Evolutionary conservation across 1,139 yeast species (phyloP).

Genomic region (Suhomyces taliae): DNA sequence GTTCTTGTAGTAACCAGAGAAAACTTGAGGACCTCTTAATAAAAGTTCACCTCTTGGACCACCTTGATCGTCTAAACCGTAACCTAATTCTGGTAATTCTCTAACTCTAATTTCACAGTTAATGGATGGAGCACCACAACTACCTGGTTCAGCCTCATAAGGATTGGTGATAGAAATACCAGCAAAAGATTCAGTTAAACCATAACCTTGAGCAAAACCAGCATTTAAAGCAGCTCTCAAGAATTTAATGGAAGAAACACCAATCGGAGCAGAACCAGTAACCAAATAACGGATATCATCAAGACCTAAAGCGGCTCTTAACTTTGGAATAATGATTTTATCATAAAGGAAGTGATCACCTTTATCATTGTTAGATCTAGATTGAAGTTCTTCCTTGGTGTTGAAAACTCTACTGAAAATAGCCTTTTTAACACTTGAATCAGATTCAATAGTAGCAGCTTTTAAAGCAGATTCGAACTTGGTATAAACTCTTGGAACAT

Average conservation of each 20-base stretch:
- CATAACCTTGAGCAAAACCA: slow-evolving; percentile 72
- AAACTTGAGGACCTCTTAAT: slow-evolving; percentile 28
- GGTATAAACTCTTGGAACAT: slow-evolving; percentile 68
- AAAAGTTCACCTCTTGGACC: slow-evolving; percentile 30
- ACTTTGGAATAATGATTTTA: slow-evolving; percentile 46
- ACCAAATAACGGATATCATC: slow-evolving; percentile 44
- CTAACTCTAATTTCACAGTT: slow-evolving; percentile 58
- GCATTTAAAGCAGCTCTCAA: slow-evolving; percentile 60
- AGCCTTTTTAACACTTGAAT: slow-evolving; percentile 13
- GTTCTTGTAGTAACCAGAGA: slow-evolving; percentile 25
- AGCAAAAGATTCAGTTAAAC: slow-evolving; percentile 74
- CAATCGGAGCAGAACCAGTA: slow-evolving; percentile 77
- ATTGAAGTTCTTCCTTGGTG: slow-evolving; percentile 21
- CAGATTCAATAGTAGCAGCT: slow-evolving; percentile 36
- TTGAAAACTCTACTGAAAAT: slow-evolving; percentile 15
- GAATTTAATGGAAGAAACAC: slow-evolving; percentile 58
- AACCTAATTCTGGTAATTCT: slow-evolving; percentile 70
- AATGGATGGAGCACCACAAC: slow-evolving; percentile 61
- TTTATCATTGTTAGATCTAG: slow-evolving; percentile 19
- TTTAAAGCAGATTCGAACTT: slow-evolving; percentile 57
- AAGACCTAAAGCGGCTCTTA: slow-evolving; percentile 59
- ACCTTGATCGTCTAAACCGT: slow-evolving; percentile 39
- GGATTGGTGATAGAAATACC: slow-evolving; percentile 50
- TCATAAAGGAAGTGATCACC: slow-evolving; percentile 47
- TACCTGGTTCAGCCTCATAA: slow-evolving; percentile 52